Evolutionary conservation across 768 basidiomycete genomes (phyloP).

Genomic region (Pulveroboletus frians): DNA sequence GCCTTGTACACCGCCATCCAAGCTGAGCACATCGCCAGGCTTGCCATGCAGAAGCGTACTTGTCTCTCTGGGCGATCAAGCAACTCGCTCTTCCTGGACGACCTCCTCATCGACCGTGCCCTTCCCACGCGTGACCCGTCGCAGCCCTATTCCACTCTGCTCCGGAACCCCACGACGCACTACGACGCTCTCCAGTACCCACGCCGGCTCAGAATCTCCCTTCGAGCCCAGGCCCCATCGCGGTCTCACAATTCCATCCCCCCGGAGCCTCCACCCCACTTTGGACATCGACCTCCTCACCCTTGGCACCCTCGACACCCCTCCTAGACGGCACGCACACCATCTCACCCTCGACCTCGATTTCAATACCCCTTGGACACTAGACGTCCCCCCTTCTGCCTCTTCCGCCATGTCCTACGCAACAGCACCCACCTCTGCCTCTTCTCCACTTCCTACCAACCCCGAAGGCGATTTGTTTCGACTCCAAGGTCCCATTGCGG

Average conservation of each 20-base stretch:
- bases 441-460: constrained; percentile 9
- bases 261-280: constrained; percentile 1
- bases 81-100: neutral
- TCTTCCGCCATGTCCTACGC: constrained; percentile 23
- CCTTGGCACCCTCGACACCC: constrained; percentile 3
- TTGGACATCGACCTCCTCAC: constrained; percentile 13
- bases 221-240: constrained; percentile 19
- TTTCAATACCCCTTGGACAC: constrained; percentile 12
- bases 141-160: neutral
- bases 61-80: neutral
- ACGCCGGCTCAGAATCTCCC: constrained; percentile 11
- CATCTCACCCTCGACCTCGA: constrained; percentile 23
- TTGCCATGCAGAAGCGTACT: neutral
- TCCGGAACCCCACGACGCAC: neutral
- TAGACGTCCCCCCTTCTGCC: constrained; percentile 15
- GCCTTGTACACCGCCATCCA: constrained; percentile 22
- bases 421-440: constrained; percentile 12
- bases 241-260: neutral
- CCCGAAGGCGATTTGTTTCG: constrained; percentile 13
- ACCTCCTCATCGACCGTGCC: constrained; percentile 17
- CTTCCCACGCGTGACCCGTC: constrained; percentile 11
- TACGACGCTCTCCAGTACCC: constrained; percentile 8
- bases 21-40: neutral
- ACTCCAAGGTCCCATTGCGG: neutral
- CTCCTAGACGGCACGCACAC: constrained; percentile 4